Base-by-base conservation (phyloP, 495 filamentous ascomycete species). In the Letharia columbiana region DNA sequence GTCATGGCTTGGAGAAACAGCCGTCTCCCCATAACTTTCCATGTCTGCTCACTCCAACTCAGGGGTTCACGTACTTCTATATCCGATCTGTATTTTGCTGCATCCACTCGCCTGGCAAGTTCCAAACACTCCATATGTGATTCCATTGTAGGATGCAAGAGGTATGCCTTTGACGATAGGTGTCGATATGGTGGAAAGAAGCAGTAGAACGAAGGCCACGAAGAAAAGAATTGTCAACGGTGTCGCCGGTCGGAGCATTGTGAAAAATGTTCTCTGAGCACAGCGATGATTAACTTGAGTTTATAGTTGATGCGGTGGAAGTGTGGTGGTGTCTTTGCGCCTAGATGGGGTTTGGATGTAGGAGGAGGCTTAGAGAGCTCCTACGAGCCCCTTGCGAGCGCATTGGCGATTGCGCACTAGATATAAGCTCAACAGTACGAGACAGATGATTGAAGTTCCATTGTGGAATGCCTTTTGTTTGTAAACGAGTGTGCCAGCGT, bases 121-220 rank as follows among this genome's bases (percentile, higher is more conserved):
- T 15, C 94, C 94, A 79, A 97, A 94, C 17, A 98, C 94, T 10
- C 94, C 94, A 77, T 96, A 96, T 63, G 88, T 86, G 69, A 90
- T 83, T 66, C 87, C 86, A 28, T 86, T 73, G 72, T 85, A 94
- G 17, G 83, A 87, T 23, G 88, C 92, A 12, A 98, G 80, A 2
- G 91, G 91, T 42, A 98, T 92, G 15, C 78, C 81, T 70, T 88
- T 88, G 73, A 98, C 86, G 68, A 98, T 90, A 15, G 94, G 94
- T 0, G 92, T 92, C n/a, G 92, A 96, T 31, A 98, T 76, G 47
- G 91, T 89, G n/a, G 91, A 89, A 31, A 98, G 80, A 7, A 97
- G 78, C 31, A 98, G 80, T 41, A 97, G 81, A 60, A 79, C 87
- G 78, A 98, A 98, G 66, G 93, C 91, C 71, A 85, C 79, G 63